Conservation (phyloP, 306 rosid genomes). For the Vachellia pachyceras region DNA sequence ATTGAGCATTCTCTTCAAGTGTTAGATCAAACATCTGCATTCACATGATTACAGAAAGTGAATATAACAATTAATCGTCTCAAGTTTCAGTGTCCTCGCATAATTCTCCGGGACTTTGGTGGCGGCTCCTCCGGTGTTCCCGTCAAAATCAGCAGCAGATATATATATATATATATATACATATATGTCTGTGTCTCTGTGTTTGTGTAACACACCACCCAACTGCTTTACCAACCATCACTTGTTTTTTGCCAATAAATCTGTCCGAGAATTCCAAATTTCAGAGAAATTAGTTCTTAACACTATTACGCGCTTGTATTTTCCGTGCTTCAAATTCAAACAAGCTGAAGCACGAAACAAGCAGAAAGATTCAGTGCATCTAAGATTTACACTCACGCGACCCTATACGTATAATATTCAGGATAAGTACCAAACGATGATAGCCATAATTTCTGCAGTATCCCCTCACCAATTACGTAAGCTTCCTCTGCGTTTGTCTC, state of each 20-base stretch:
- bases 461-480: slow-evolving; percentile 34
- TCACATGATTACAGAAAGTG: too few relatives aligned
- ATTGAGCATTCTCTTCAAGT: background rate
- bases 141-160: background rate
- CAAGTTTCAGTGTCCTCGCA: slow-evolving; percentile 13
- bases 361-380: too few relatives aligned
- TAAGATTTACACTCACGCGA: background rate
- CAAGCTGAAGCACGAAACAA: too few relatives aligned
- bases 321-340: too few relatives aligned
- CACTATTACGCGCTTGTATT: too few relatives aligned
- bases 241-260: background rate
- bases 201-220: too few relatives aligned
- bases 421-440: background rate
- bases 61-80: too few relatives aligned
- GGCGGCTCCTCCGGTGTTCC: background rate
- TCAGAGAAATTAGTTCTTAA: too few relatives aligned
- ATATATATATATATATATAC: too few relatives aligned
- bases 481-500: background rate
- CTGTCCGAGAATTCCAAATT: background rate
- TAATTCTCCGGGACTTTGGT: background rate
- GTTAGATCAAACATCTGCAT: background rate
- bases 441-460: background rate
- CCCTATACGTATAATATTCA: background rate
- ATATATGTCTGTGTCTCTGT: too few relatives aligned
- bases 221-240: background rate